A percentile compares a stretch with the other conserved stretches of the same genome.
phyloP scores from a whole-genome alignment of 2,329 filamentous ascomycete genomes.

The Harringtonia aguacate region DNA sequence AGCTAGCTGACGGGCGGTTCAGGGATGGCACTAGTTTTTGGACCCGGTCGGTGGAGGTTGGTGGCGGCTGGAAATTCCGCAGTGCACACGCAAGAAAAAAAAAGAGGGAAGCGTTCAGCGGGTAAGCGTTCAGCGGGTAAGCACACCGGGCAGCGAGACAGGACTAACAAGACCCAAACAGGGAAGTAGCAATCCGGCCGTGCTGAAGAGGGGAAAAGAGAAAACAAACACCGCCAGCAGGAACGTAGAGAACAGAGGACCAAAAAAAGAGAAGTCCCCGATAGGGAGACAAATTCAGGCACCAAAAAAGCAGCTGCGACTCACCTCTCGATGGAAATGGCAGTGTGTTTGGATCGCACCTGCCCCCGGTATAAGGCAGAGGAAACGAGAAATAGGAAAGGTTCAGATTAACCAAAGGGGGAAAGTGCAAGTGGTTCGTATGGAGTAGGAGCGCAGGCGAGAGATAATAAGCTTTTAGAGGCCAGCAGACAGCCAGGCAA shows the following conservation, averaged over 20 bases:
- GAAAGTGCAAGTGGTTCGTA: neutral
- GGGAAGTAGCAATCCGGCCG: neutral
- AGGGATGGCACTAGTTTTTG: constrained; percentile 3
- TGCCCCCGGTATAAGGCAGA: too few species aligned
- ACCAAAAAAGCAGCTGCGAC: too few species aligned
- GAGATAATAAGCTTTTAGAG: constrained; percentile 2
- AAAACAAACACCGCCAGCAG: constrained; percentile 1
- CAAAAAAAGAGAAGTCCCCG: too few species aligned
- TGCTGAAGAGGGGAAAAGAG: constrained; percentile 1
- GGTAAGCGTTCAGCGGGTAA: neutral
- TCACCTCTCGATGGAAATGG: too few species aligned
- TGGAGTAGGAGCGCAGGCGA: neutral
- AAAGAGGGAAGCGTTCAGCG: constrained; percentile 1
- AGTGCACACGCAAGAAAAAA: neutral
- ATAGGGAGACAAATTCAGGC: too few species aligned
- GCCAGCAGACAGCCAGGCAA: neutral
- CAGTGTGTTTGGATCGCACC: too few species aligned
- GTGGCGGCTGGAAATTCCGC: constrained; percentile 11
- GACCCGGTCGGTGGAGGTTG: constrained; percentile 9
- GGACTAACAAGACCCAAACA: constrained; percentile 2
- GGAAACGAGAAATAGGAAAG: too few species aligned
- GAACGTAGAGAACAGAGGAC: neutral
- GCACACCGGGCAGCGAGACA: constrained; percentile 8
- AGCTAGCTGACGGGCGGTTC: constrained; percentile 3
- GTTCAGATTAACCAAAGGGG: neutral